Evolutionary conservation across 306 rosid genomes (phyloP).

Genomic region (Cajanus cajan): DNA sequence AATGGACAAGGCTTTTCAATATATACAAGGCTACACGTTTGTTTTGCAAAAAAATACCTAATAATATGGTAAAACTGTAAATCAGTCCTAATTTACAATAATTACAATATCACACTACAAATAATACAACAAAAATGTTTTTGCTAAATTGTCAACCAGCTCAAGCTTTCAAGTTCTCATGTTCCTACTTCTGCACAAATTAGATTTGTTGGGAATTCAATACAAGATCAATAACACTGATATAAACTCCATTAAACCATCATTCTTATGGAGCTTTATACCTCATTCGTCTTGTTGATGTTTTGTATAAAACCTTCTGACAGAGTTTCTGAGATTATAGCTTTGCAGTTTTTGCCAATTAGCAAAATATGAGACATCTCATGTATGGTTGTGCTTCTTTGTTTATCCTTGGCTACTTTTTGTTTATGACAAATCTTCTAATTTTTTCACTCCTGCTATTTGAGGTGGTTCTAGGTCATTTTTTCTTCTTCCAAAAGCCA

Average conservation of each 20-base stretch:
- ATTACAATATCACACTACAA: not conserved
- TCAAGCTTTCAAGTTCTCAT: constrained; percentile 12
- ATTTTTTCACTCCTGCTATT: constrained; percentile 5
- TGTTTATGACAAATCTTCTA: constrained; percentile 10
- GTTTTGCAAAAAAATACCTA: not conserved
- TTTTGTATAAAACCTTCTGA: constrained; percentile 16
- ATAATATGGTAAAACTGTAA: not conserved
- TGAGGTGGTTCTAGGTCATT: constrained; percentile 12
- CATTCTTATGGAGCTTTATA: constrained; percentile 15
- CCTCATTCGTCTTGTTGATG: constrained; percentile 8
- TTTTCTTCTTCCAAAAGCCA: not conserved
- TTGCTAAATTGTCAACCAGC: constrained; percentile 4
- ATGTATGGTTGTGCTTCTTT: constrained; percentile 16
- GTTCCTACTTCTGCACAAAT: constrained; percentile 5
- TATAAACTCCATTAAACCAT: not conserved
- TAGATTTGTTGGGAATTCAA: constrained; percentile 10
- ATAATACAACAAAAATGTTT: not conserved
- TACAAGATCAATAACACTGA: constrained; percentile 16
- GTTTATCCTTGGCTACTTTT: not conserved
- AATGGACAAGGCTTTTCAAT: not conserved
- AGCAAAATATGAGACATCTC: constrained; percentile 11
- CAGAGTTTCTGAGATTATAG: not conserved
- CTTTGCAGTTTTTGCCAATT: not conserved
- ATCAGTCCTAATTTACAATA: not conserved
- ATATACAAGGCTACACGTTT: not conserved